Evolutionary conservation across 2,329 filamentous ascomycete species (phyloP).

Genomic region (Penicillium sp.): DNA sequence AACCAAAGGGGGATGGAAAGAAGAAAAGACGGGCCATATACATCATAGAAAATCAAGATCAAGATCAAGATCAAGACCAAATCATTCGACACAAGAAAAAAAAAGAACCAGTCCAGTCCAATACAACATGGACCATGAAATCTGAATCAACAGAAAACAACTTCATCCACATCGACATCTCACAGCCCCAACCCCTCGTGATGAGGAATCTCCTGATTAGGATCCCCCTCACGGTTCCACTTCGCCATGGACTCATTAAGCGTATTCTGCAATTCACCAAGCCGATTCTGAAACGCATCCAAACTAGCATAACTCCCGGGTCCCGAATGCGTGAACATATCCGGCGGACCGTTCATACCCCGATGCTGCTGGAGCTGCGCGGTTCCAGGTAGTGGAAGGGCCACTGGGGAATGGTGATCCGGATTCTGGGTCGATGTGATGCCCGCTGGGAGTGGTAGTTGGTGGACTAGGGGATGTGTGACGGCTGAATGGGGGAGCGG

Average conservation of each 20-base stretch:
- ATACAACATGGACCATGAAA: background rate
- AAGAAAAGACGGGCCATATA: constrained; percentile 8
- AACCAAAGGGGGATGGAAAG: background rate
- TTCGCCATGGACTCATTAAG: constrained; percentile 33
- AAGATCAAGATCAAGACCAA: background rate
- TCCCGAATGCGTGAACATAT: constrained; percentile 19
- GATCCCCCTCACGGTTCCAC: constrained; percentile 31
- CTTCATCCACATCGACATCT: constrained; percentile 7
- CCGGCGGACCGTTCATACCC: constrained; percentile 22
- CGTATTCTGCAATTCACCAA: constrained; percentile 26
- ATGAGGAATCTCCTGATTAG: constrained; percentile 30
- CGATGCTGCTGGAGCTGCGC: background rate
- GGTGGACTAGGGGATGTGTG: constrained; percentile 1
- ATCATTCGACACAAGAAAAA: background rate
- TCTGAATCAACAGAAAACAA: background rate
- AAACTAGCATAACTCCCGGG: constrained; percentile 31
- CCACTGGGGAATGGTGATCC: background rate
- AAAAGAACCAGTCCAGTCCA: background rate
- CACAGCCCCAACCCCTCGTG: constrained; percentile 33
- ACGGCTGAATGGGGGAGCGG: background rate
- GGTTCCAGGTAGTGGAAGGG: constrained; percentile 1
- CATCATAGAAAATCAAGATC: constrained; percentile 7
- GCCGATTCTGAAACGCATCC: constrained; percentile 30
- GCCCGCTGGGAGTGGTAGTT: background rate
- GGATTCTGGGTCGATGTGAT: constrained; percentile 4